These are phyloP conservation scores for Cyclotella baltica DNA, from an alignment of 108 stramenopile species.

Conservation along the genomic window DNA sequence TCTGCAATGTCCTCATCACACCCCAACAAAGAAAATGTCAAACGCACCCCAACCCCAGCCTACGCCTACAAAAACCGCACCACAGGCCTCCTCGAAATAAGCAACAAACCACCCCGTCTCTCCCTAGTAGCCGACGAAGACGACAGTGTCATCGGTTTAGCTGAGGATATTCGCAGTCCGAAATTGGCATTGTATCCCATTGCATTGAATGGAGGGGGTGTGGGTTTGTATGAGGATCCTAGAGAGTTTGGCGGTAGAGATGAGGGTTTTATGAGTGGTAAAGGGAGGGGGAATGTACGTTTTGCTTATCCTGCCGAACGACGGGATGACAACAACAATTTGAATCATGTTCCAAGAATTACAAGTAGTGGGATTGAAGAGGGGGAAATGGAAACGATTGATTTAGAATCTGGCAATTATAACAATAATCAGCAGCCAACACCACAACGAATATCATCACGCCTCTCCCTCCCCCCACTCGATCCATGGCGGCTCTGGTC, in stretches of 20 bases:
- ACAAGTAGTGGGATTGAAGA: not conserved
- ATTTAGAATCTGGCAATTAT: conserved; percentile 3
- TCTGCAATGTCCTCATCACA: not conserved
- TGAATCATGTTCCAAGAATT: not conserved
- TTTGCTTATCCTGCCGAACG: conserved; percentile 32
- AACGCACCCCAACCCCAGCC: conserved; percentile 56
- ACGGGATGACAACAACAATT: conserved; percentile 1
- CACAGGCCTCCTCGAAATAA: conserved; percentile 55
- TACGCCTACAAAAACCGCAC: conserved; percentile 57
- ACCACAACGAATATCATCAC: conserved; percentile 21
- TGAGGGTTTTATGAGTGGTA: conserved; percentile 33
- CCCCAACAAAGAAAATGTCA: conserved; percentile 2
- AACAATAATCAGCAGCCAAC: not conserved
- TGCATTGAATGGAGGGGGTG: conserved; percentile 58
- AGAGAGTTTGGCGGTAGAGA: conserved; percentile 45
- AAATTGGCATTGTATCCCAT: conserved; percentile 58
- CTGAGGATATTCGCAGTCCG: conserved; percentile 23
- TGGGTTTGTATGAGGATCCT: conserved; percentile 57
- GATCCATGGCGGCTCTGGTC: conserved; percentile 59
- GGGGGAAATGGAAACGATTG: conserved; percentile 18
- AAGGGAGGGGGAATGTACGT: conserved; percentile 41
- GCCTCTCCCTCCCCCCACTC: conserved; percentile 9
- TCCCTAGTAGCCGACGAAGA: conserved; percentile 54
- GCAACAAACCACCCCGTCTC: conserved; percentile 39
- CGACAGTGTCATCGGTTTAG: conserved; percentile 48